Evolutionary conservation across 495 filamentous ascomycete species (phyloP).

Genomic region (Aspergillus conjunctus): DNA sequence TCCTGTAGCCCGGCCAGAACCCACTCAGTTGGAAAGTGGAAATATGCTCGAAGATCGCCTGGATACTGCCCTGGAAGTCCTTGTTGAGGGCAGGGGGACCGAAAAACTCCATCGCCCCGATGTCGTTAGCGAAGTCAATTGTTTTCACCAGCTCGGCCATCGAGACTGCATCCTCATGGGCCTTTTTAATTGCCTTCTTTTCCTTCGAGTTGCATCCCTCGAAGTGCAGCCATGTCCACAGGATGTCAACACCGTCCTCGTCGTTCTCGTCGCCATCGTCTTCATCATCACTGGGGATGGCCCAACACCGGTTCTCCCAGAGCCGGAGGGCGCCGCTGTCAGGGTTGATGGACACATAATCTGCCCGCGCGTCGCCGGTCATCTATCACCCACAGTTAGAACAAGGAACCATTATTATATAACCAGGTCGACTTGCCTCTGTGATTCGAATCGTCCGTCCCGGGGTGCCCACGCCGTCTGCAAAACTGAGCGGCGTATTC

Average conservation of each 20-base stretch:
- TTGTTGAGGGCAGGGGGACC: not conserved
- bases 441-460: constrained; percentile 3
- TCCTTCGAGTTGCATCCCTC: not conserved
- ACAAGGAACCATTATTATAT: not conserved
- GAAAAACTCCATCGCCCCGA: not conserved
- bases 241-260: not conserved
- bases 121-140: not conserved
- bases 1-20: not conserved
- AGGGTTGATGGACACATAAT: constrained; percentile 8
- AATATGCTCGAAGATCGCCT: not conserved
- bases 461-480: constrained; percentile 5
- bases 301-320: constrained; percentile 4
- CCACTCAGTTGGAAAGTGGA: not conserved
- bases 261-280: not conserved
- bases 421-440: not conserved
- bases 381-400: not conserved
- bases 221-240: constrained; percentile 2
- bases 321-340: not conserved
- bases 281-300: not conserved
- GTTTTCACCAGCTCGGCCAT: not conserved
- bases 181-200: not conserved
- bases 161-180: not conserved
- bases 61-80: not conserved
- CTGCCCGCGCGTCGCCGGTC: constrained; percentile 2
- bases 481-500: constrained; percentile 9